Percentiles rank a stretch among this genome's conserved stretches.
These are phyloP conservation scores for Penicillium sp. DNA, from an alignment of 2,329 filamentous ascomycete genomes.

Conservation along the genomic window DNA sequence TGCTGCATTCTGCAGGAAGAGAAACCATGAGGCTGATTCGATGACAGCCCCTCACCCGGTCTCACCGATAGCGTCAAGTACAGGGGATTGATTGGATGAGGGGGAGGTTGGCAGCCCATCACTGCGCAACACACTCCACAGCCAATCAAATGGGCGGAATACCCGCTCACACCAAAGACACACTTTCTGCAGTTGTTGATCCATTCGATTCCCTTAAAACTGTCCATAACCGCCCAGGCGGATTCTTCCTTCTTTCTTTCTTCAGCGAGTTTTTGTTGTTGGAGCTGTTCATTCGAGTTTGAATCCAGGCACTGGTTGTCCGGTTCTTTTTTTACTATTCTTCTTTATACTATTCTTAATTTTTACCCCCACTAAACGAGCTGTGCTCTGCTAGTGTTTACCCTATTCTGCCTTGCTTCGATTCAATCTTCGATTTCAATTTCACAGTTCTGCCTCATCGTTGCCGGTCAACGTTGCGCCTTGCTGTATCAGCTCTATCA, in stretches of 20 bases:
- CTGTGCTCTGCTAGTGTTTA: slow-evolving; percentile 36
- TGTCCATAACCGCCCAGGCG: slow-evolving; percentile 22
- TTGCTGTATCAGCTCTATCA: slow-evolving; percentile 30
- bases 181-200: slow-evolving; percentile 13
- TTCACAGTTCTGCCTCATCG: slow-evolving; percentile 20
- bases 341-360: slow-evolving; percentile 29
- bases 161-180: slow-evolving; percentile 9
- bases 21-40: neutral
- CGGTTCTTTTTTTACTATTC: slow-evolving; percentile 47
- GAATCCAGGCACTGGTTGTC: slow-evolving; percentile 43
- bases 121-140: neutral
- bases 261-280: slow-evolving; percentile 62
- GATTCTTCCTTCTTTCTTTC: slow-evolving; percentile 48
- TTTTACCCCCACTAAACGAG: slow-evolving; percentile 33
- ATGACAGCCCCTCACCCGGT: neutral
- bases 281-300: slow-evolving; percentile 48
- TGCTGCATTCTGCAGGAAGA: neutral
- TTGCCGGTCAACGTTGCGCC: slow-evolving; percentile 36
- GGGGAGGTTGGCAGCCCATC: slow-evolving; percentile 1
- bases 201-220: slow-evolving; percentile 24
- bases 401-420: slow-evolving; percentile 27
- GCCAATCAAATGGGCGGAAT: slow-evolving; percentile 6
- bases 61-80: slow-evolving; percentile 22
- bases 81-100: slow-evolving; percentile 11
- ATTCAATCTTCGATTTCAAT: slow-evolving; percentile 21